Evolutionary conservation across 768 basidiomycete genomes (phyloP), one percentile per base, ranked within the genome.

Genomic region (Lentinula edodes): DNA sequence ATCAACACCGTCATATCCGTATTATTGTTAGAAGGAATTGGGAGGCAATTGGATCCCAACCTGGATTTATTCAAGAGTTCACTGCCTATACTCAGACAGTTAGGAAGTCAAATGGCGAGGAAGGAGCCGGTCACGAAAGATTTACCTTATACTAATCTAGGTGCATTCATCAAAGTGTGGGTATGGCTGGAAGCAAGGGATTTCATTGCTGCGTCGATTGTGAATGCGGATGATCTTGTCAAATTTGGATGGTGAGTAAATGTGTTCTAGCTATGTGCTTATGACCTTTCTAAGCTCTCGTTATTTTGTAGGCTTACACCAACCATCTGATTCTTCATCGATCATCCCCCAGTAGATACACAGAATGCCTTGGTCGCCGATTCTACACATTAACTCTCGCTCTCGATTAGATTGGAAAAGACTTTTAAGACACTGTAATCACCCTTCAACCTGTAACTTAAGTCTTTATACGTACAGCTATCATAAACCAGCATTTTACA

Each of bases 1-100:
- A 88, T 98, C 70, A 99, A 99, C 74, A 98, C 97, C 0, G 94
- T 99, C 62, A 90, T 99, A 62, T 92, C 91, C 9, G 93, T 98
- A 60, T 74, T 99, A 58, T 73, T 99, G 43, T 77, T 99, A 58
- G 97, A 99, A 74, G 97, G 97, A 1, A 98, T 99, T 66, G 97
- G 97, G 20, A 78, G 96, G 62, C 94, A 90, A 75, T 72, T 99
- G 64, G 95, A 99, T 74, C 95, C 97, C 1, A 80, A 81, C 12
- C 75, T 98, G 73, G 97, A 99, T 75, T 72, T 99, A 62, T 98
- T 99, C 81, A 94, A 95, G 70, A 93, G 91, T 75, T 91, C 96
- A 20, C 71, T 98, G 68, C 97, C 97, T 15, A 98, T 98, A 67
- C 72, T 99, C 69, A 77, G 97, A 66, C 90, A 96, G 72, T 76